Conservation (phyloP, 129 eudicot species). For the Pittosporum tobira region DNA sequence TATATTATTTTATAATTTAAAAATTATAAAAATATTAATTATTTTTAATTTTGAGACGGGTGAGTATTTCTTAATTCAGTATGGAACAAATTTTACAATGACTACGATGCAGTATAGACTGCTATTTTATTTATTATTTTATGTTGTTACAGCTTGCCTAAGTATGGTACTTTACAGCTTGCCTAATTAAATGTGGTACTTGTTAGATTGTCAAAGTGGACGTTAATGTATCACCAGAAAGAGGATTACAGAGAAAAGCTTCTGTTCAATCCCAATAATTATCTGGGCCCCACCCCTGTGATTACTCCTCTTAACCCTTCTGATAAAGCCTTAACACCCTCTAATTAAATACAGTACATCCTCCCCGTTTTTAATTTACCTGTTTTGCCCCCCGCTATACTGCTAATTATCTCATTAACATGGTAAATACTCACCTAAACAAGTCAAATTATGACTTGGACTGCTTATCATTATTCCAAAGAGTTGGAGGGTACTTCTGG, state of each 20-base stretch:
- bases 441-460: background rate
- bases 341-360: constrained; percentile 6
- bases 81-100: too few relatives aligned
- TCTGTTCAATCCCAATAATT: constrained; percentile 21
- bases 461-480: too few relatives aligned
- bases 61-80: too few relatives aligned
- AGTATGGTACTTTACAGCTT: too few relatives aligned
- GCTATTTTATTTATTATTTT: too few relatives aligned
- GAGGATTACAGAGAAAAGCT: background rate
- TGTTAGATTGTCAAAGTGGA: constrained; percentile 15
- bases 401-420: background rate
- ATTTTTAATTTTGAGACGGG: too few relatives aligned
- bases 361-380: background rate
- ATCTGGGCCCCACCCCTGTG: constrained; percentile 22
- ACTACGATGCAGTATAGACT: too few relatives aligned
- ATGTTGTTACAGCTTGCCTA: too few relatives aligned
- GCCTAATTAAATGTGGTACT: too few relatives aligned
- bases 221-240: constrained; percentile 16
- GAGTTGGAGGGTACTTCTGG: too few relatives aligned
- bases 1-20: too few relatives aligned
- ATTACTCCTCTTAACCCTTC: constrained; percentile 21
- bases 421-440: background rate
- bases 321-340: constrained; percentile 31
- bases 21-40: too few relatives aligned
- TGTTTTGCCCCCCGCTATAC: background rate